A percentile compares a stretch with the other conserved stretches of the same genome.
These are phyloP conservation scores for Asterella californica DNA, from an alignment of 225 moss, liverwort and hornwort species.

Conservation along the genomic window DNA sequence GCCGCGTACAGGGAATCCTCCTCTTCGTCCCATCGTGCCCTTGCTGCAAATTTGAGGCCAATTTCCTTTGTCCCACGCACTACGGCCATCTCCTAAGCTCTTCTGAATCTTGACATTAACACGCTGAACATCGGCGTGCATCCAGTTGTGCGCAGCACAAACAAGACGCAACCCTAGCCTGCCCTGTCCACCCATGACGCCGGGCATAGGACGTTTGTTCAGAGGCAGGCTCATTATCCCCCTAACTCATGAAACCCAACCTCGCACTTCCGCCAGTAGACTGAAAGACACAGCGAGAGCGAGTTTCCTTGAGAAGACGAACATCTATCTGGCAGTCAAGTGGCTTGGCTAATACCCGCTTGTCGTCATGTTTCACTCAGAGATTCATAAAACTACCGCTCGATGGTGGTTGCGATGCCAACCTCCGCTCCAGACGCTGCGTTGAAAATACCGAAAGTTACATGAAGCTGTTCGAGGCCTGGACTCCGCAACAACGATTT, in stretches of 20 bases:
- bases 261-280: not conserved
- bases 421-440: too few relatives aligned
- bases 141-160: conserved; percentile 29
- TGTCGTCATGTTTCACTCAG: not conserved
- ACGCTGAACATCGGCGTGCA: conserved; percentile 4
- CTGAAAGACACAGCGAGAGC: not conserved
- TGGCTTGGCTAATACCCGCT: not conserved
- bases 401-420: not conserved
- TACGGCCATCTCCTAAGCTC: not conserved
- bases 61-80: not conserved
- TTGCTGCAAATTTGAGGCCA: not conserved
- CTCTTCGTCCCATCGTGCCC: not conserved
- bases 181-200: conserved; percentile 27
- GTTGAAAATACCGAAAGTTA: too few relatives aligned
- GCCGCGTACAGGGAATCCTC: not conserved
- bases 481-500: not conserved
- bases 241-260: conserved; percentile 1
- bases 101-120: not conserved
- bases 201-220: conserved; percentile 24
- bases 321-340: not conserved
- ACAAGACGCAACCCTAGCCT: conserved; percentile 28
- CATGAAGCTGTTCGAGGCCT: not conserved
- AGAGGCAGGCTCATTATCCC: conserved; percentile 27
- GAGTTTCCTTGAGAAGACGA: not conserved
- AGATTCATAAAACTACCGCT: not conserved